Evolutionary conservation across 225 moss, liverwort and hornwort species (phyloP).

Genomic region (Pleurozium schreberi): DNA sequence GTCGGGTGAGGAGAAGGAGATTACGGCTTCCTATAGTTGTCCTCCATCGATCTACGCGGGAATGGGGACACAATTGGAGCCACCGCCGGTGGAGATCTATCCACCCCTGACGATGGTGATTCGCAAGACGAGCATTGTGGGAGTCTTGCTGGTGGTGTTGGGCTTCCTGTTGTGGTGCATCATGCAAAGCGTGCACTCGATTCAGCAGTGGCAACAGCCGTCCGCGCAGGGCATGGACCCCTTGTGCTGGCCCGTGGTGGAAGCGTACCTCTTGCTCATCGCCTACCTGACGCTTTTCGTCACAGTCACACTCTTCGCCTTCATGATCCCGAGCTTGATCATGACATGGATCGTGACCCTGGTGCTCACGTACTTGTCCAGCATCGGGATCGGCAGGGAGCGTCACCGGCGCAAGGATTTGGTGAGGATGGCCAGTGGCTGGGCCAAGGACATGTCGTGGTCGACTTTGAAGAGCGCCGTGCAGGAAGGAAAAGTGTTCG

Average conservation of each 20-base stretch:
- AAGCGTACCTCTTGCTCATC: slow-evolving; percentile 29
- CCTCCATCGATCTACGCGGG: neutral
- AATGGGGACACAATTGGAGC: neutral
- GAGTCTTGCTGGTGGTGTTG: slow-evolving; percentile 5
- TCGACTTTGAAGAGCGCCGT: slow-evolving; percentile 31
- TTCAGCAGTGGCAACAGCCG: slow-evolving; percentile 35
- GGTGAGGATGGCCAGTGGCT: slow-evolving; percentile 13
- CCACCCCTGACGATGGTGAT: slow-evolving; percentile 27
- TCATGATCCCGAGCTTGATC: slow-evolving; percentile 37
- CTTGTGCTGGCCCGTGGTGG: slow-evolving; percentile 22
- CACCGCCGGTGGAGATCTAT: neutral
- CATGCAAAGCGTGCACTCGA: slow-evolving; percentile 12
- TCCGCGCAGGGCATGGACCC: slow-evolving; percentile 1
- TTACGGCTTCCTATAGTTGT: neutral
- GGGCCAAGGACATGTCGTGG: slow-evolving; percentile 47
- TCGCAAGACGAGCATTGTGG: slow-evolving; percentile 36
- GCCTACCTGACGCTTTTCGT: slow-evolving; percentile 23
- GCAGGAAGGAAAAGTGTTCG: slow-evolving; percentile 38
- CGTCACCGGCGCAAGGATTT: slow-evolving; percentile 16
- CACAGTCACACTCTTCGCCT: slow-evolving; percentile 30
- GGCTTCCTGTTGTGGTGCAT: slow-evolving; percentile 36
- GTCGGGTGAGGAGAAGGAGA: neutral
- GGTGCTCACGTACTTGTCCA: slow-evolving; percentile 34
- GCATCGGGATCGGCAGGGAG: slow-evolving; percentile 18
- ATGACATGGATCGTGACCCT: slow-evolving; percentile 42